These are phyloP conservation scores for Ophiosphaerella herpotricha DNA, from an alignment of 2,329 filamentous ascomycete species.

Conservation along the genomic window DNA sequence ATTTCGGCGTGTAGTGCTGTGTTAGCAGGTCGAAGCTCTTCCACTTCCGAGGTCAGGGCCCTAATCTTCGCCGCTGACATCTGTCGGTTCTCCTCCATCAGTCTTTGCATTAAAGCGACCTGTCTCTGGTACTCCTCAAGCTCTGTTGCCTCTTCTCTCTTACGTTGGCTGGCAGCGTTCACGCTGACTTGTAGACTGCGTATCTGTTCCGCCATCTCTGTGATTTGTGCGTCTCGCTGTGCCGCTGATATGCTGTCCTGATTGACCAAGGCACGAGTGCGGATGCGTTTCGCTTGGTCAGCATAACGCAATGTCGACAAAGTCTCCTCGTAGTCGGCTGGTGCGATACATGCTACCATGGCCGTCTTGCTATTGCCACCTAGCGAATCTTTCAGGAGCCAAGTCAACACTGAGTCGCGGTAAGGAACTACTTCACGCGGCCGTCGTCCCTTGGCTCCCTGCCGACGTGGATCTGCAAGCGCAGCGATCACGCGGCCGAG, in stretches of 20 bases:
- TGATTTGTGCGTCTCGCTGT: constrained; percentile 91
- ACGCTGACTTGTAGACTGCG: constrained; percentile 78
- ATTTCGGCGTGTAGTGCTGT: constrained; percentile 72
- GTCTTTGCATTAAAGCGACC: constrained; percentile 85
- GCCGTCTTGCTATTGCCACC: constrained; percentile 98
- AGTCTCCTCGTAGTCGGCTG: constrained; percentile 95
- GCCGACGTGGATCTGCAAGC: constrained; percentile 70
- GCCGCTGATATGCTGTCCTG: constrained; percentile 92
- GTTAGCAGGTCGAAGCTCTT: constrained; percentile 53
- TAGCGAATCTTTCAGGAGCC: constrained; percentile 93
- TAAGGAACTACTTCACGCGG: constrained; percentile 79
- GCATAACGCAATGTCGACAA: constrained; percentile 95
- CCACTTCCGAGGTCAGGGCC: constrained; percentile 64
- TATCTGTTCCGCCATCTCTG: constrained; percentile 94
- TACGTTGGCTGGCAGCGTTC: constrained; percentile 62
- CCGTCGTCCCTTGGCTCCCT: constrained; percentile 47
- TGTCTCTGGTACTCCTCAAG: constrained; percentile 94
- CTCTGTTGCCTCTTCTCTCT: constrained; percentile 81
- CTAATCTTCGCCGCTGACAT: constrained; percentile 94
- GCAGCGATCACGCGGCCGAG: constrained; percentile 95
- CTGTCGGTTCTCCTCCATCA: constrained; percentile 93
- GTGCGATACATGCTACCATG: constrained; percentile 98
- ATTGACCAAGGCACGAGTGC: constrained; percentile 91
- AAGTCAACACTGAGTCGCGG: constrained; percentile 80
- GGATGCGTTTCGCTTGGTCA: constrained; percentile 96